Evolutionary conservation across 192 early-diverging fungal genomes (phyloP).

Genomic region (Mycoemilia scoparia): DNA sequence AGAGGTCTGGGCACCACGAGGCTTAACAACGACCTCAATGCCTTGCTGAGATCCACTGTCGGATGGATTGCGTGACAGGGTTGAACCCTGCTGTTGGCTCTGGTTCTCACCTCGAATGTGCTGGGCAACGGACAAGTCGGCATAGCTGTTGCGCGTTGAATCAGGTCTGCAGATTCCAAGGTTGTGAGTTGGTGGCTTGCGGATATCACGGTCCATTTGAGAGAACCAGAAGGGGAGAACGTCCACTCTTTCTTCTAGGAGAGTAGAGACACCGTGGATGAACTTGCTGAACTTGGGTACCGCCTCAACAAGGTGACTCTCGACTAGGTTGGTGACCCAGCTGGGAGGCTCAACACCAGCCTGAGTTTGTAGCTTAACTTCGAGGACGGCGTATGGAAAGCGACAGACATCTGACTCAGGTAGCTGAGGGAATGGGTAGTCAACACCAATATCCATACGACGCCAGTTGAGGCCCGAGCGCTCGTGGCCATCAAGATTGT

Average conservation of each 20-base stretch:
- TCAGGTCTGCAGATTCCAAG: slow-evolving; percentile 34
- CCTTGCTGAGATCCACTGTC: too few relatives aligned
- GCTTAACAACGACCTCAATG: too few relatives aligned
- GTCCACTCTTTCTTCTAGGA: slow-evolving; percentile 60
- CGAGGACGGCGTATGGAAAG: slow-evolving; percentile 93
- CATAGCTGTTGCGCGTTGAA: too few relatives aligned
- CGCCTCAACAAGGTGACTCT: slow-evolving; percentile 76
- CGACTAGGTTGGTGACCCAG: slow-evolving; percentile 85
- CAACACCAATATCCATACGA: slow-evolving; percentile 60
- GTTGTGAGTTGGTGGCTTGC: slow-evolving; percentile 45
- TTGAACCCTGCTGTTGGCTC: too few relatives aligned
- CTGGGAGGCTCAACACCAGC: slow-evolving; percentile 75
- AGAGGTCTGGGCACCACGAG: too few relatives aligned
- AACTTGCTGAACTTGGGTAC: slow-evolving; percentile 98
- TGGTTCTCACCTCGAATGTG: too few relatives aligned
- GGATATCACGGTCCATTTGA: slow-evolving; percentile 87
- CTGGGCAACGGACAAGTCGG: too few relatives aligned
- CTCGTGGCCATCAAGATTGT: slow-evolving; percentile 41
- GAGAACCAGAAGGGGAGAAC: slow-evolving; percentile 90
- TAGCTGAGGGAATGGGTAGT: slow-evolving; percentile 65
- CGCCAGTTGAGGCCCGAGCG: slow-evolving; percentile 83
- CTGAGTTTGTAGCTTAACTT: slow-evolving; percentile 93
- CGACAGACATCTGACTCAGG: slow-evolving; percentile 54
- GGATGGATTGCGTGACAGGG: too few relatives aligned
- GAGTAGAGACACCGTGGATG: slow-evolving; percentile 79